These are phyloP conservation scores for Blastosporella zonata DNA, from an alignment of 1,284 basidiomycete genomes.

Conservation along the genomic window DNA sequence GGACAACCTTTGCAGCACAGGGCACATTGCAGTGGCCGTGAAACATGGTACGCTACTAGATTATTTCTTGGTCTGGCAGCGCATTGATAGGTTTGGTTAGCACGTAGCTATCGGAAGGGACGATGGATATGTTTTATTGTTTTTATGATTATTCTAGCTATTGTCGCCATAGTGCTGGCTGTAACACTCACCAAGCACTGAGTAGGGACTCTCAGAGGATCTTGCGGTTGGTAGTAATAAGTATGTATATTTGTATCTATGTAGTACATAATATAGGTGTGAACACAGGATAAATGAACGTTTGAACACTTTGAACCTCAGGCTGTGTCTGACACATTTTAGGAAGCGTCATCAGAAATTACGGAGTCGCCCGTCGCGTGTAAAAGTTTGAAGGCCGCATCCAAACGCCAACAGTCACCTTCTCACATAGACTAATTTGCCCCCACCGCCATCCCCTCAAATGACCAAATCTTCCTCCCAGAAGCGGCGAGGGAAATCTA, in stretches of 20 bases:
- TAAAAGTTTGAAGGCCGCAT: constrained; percentile 16
- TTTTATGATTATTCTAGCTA: constrained; percentile 43
- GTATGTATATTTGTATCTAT: constrained; percentile 1
- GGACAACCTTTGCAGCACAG: constrained; percentile 38
- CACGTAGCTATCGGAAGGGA: constrained; percentile 66
- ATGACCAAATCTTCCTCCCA: constrained; percentile 32
- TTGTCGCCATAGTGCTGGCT: constrained; percentile 54
- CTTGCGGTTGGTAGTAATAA: constrained; percentile 1
- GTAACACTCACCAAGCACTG: constrained; percentile 36
- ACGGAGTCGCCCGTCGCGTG: constrained; percentile 19
- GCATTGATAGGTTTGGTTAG: constrained; percentile 18
- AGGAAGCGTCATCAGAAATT: constrained; percentile 19
- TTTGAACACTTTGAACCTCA: no score
- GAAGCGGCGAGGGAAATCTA: constrained; percentile 38
- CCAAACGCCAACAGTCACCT: constrained; percentile 2
- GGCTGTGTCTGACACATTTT: constrained; percentile 13
- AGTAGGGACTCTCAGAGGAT: not conserved
- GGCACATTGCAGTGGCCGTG: constrained; percentile 72
- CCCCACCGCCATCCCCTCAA: constrained; percentile 3
- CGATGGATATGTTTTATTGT: constrained; percentile 80
- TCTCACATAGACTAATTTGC: constrained; percentile 3
- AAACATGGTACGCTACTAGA: constrained; percentile 37
- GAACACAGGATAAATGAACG: no score
- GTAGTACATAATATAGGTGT: not conserved
- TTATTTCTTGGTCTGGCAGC: not conserved